A percentile compares a stretch with the other conserved stretches of the same genome.
phyloP scores from a whole-genome alignment of 163 green algal species.

The Coccomyxa subellipsoidea region DNA sequence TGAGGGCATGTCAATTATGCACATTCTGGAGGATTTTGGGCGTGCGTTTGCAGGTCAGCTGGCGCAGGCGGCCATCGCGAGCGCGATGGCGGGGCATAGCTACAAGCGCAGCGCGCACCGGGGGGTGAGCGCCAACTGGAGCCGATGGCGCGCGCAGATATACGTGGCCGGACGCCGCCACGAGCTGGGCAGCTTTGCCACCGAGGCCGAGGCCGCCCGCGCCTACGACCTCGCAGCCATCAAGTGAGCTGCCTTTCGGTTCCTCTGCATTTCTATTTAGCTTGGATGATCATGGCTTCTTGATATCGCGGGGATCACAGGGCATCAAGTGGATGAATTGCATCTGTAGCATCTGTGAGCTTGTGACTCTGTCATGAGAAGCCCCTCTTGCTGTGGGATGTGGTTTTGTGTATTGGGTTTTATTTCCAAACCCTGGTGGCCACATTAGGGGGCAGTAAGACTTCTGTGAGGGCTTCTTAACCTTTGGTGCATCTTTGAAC shows the following conservation, averaged over 20 bases:
- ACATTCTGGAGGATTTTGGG: too few species aligned
- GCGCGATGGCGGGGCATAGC: constrained; percentile 20
- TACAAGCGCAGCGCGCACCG: constrained; percentile 33
- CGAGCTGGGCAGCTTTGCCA: constrained; percentile 15
- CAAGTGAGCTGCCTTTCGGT: neutral
- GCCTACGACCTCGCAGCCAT: constrained; percentile 24
- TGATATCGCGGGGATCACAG: too few species aligned
- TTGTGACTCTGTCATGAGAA: neutral
- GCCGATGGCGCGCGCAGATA: constrained; percentile 47
- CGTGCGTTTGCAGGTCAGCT: constrained; percentile 9
- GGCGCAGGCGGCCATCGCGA: constrained; percentile 23
- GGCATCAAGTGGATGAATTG: neutral
- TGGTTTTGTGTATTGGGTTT: too few species aligned
- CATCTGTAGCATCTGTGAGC: neutral
- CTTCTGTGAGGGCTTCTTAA: too few species aligned
- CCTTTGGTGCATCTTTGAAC: too few species aligned
- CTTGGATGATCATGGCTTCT: neutral
- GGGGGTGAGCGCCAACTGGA: constrained; percentile 38
- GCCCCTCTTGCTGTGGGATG: neutral
- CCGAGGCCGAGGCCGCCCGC: constrained; percentile 24
- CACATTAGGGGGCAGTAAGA: too few species aligned
- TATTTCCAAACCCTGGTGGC: too few species aligned
- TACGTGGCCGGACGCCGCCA: constrained; percentile 30
- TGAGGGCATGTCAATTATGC: too few species aligned
- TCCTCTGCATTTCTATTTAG: neutral